Conservation (phyloP, 805 yeast species). For the Teunomyces pallodes region DNA sequence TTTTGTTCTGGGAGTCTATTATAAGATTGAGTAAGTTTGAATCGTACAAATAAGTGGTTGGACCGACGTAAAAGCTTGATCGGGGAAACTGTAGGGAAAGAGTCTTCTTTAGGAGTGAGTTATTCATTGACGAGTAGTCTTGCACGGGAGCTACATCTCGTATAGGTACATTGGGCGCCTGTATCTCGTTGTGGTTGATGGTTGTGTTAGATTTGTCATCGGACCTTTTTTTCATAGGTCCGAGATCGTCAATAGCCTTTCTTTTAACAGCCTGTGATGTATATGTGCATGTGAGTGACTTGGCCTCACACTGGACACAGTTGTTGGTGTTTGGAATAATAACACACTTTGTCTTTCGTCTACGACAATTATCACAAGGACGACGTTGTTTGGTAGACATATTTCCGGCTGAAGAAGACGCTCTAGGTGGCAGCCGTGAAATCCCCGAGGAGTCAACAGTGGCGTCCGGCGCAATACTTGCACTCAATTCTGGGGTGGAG, state of each 20-base stretch:
- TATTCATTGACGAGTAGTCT: conserved; percentile 63
- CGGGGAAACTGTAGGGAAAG: conserved; percentile 83
- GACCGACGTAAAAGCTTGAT: conserved; percentile 84
- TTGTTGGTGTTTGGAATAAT: conserved; percentile 57
- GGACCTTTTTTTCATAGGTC: conserved; percentile 9
- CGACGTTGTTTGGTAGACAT: conserved; percentile 41
- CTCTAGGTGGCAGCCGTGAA: neutral
- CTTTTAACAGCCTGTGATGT: conserved; percentile 52
- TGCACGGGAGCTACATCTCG: conserved; percentile 59
- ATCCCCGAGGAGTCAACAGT: neutral
- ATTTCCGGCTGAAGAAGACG: neutral
- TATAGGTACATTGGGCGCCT: conserved; percentile 43
- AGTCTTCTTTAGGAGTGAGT: conserved; percentile 65
- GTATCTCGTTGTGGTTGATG: conserved; percentile 16
- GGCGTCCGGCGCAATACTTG: conserved; percentile 1
- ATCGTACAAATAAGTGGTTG: conserved; percentile 79
- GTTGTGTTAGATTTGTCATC: conserved; percentile 4
- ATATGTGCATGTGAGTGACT: conserved; percentile 72
- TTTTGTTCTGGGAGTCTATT: conserved; percentile 32
- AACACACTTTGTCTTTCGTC: conserved; percentile 78
- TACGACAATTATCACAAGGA: conserved; percentile 84
- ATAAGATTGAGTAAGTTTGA: conserved; percentile 63
- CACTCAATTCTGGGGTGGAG: neutral
- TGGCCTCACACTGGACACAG: conserved; percentile 77
- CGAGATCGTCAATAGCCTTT: conserved; percentile 20